phyloP scores from a whole-genome alignment of 257 asterid species.

The Fraxinus excelsior region DNA sequence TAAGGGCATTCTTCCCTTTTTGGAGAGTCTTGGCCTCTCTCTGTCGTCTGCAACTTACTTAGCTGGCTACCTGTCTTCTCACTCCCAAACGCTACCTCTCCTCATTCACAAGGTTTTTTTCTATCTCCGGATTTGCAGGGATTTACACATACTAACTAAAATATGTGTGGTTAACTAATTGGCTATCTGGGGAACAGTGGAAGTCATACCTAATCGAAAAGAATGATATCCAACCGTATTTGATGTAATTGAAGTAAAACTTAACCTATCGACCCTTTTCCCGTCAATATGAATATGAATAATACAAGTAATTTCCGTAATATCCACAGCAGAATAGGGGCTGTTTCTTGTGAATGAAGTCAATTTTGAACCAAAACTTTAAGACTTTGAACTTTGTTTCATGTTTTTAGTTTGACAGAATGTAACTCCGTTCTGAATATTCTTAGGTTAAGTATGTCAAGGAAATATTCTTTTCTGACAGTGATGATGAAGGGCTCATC shows the following conservation, averaged over 20 bases:
- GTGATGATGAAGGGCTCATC: slow-evolving; percentile 48
- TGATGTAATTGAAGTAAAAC: slow-evolving; percentile 16
- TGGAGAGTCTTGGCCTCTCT: slow-evolving; percentile 83
- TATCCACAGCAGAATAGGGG: neutral
- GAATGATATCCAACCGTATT: slow-evolving; percentile 14
- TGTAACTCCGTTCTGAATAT: slow-evolving; percentile 22
- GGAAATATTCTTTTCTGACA: slow-evolving; percentile 74
- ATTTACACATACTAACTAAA: neutral
- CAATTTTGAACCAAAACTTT: neutral
- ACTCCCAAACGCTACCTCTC: slow-evolving; percentile 50
- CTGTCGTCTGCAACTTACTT: slow-evolving; percentile 76
- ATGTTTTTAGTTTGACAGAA: neutral
- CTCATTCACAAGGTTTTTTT: slow-evolving; percentile 65
- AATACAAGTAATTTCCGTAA: neutral
- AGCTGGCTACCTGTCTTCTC: slow-evolving; percentile 64
- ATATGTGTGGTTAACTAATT: neutral
- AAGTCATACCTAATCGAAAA: slow-evolving; percentile 13
- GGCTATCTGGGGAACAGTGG: neutral
- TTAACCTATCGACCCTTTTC: slow-evolving; percentile 1
- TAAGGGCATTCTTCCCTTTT: slow-evolving; percentile 73
- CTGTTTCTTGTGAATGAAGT: neutral
- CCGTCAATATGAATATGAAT: neutral
- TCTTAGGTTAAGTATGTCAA: slow-evolving; percentile 79
- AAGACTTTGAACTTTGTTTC: neutral
- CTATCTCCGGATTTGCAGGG: neutral